phyloP scores from a whole-genome alignment of 257 asterid species.

The Solanum chiquidenum region DNA sequence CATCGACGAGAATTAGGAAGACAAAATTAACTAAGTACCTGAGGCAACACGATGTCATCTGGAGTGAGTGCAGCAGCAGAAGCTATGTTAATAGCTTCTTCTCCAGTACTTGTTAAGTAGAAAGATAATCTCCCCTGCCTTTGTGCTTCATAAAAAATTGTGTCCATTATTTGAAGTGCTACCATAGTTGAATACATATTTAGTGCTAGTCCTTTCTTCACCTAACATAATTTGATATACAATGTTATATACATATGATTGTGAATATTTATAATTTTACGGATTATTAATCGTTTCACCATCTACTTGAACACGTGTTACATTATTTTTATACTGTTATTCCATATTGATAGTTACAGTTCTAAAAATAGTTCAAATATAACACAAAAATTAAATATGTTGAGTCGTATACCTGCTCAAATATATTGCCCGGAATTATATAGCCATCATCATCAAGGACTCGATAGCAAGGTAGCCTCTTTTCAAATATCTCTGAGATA shows the following conservation, averaged over 20 bases:
- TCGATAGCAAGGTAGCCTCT: conserved; percentile 73
- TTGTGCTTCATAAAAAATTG: conserved; percentile 69
- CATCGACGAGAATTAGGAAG: background rate
- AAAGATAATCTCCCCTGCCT: conserved; percentile 83
- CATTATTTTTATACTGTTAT: background rate
- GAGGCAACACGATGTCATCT: conserved; percentile 33
- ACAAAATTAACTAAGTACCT: background rate
- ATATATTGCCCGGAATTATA: conserved; percentile 28
- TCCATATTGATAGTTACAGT: background rate
- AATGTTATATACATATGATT: background rate
- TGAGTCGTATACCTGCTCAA: conserved; percentile 40
- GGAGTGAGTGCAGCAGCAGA: conserved; percentile 77
- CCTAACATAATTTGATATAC: conserved; percentile 8
- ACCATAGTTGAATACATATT: conserved; percentile 68
- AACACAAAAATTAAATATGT: background rate
- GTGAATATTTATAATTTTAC: background rate
- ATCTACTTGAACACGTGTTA: background rate
- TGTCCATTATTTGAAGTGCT: conserved; percentile 63
- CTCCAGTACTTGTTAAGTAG: conserved; percentile 66
- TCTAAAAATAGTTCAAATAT: background rate
- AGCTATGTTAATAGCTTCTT: conserved; percentile 78
- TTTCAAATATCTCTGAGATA: conserved; percentile 42
- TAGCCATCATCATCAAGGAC: conserved; percentile 67
- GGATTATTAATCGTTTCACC: background rate
- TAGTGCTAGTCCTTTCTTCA: conserved; percentile 52